These are phyloP conservation scores for Salix caprea DNA, from an alignment of 345 rosid genomes.

Conservation along the genomic window DNA sequence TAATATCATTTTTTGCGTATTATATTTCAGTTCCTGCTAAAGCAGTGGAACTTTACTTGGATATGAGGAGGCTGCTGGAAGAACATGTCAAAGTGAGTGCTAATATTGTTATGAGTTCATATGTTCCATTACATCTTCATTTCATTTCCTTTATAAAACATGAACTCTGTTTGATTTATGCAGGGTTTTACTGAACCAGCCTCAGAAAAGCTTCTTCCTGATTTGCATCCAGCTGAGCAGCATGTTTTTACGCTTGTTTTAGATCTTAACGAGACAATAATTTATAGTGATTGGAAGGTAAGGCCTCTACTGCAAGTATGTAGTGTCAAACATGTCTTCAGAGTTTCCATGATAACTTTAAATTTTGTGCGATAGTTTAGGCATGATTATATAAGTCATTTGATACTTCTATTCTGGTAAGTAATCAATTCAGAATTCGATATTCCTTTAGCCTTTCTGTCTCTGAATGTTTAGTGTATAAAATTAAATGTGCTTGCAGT, in stretches of 20 bases:
- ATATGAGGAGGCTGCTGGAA: conserved; percentile 66
- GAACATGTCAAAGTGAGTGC: conserved; percentile 68
- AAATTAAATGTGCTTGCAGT: background rate
- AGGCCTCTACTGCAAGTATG: background rate
- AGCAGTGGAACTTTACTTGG: conserved; percentile 82
- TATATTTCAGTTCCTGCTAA: conserved; percentile 62
- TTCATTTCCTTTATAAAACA: background rate
- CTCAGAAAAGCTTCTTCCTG: conserved; percentile 97
- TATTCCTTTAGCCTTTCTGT: background rate
- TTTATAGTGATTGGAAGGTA: conserved; percentile 96
- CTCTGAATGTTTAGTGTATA: background rate
- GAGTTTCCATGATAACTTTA: background rate
- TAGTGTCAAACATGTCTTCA: background rate
- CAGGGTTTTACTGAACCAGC: conserved; percentile 93
- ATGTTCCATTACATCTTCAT: background rate
- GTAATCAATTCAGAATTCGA: background rate
- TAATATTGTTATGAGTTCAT: background rate
- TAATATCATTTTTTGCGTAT: conserved; percentile 3
- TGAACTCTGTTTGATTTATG: background rate
- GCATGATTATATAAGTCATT: background rate
- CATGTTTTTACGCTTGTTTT: conserved; percentile 87
- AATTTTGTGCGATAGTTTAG: background rate
- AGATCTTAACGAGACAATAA: conserved; percentile 87
- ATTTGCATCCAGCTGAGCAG: conserved; percentile 81
- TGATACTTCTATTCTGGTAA: background rate